Evolutionary conservation across 2,329 filamentous ascomycete species (phyloP).

Genomic region (Ophiosphaerella narmari): DNA sequence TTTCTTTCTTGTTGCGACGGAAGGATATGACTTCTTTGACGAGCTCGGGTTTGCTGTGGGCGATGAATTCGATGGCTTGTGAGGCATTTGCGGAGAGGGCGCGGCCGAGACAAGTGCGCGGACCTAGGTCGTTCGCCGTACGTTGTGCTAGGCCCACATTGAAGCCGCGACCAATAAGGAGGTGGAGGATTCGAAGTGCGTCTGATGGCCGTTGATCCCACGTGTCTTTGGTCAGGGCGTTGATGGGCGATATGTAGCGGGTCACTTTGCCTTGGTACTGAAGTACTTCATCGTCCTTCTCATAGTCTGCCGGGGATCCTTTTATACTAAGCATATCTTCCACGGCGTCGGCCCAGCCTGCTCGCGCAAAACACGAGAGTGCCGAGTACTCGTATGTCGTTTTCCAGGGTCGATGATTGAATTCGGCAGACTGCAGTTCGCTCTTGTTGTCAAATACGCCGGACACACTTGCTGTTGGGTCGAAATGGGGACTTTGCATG

Average conservation of each 20-base stretch:
- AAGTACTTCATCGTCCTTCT: constrained; percentile 21
- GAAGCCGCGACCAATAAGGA: constrained; percentile 18
- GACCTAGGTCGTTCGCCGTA: constrained; percentile 17
- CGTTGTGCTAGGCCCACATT: constrained; percentile 16
- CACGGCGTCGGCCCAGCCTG: constrained; percentile 25
- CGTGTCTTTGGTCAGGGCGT: constrained; percentile 23
- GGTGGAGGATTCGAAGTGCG: constrained; percentile 22
- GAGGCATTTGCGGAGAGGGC: constrained; percentile 21
- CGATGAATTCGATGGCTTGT: constrained; percentile 22
- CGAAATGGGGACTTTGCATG: constrained; percentile 18
- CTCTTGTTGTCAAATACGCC: constrained; percentile 24
- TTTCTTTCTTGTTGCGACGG: constrained; percentile 19
- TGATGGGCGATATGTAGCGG: constrained; percentile 17
- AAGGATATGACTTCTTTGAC: constrained; percentile 22
- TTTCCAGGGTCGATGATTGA: constrained; percentile 19
- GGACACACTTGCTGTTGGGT: constrained; percentile 14
- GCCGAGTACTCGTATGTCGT: constrained; percentile 22
- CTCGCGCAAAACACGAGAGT: constrained; percentile 18
- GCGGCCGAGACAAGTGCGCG: constrained; percentile 16
- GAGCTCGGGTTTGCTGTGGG: constrained; percentile 14
- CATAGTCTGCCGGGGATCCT: constrained; percentile 12
- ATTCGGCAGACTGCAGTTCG: constrained; percentile 16
- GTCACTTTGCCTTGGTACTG: constrained; percentile 23
- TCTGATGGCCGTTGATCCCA: constrained; percentile 23
- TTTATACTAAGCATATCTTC: constrained; percentile 20